phyloP scores from a whole-genome alignment of 73 alveolate species.

The Durusdinium trenchii region DNA sequence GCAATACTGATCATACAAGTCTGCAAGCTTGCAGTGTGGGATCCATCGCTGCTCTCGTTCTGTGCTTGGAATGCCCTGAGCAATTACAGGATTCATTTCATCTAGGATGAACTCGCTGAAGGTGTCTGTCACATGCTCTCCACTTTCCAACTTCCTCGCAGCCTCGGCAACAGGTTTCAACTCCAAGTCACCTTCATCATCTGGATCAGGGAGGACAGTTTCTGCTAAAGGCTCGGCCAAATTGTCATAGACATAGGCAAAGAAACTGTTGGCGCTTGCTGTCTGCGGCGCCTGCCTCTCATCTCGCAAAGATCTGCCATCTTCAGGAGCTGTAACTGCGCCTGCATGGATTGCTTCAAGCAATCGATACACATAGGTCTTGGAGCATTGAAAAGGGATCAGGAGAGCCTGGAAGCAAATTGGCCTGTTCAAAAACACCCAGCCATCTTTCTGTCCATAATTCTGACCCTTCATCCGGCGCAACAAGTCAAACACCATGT shows the following conservation, averaged over 20 bases:
- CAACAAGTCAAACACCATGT: too few relatives aligned
- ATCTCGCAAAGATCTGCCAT: not conserved
- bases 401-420: not conserved
- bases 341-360: not conserved
- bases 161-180: too few relatives aligned
- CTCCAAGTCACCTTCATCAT: too few relatives aligned
- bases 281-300: not conserved
- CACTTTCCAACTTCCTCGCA: too few relatives aligned
- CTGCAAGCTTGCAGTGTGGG: not conserved
- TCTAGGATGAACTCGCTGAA: not conserved
- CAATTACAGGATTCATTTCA: not conserved
- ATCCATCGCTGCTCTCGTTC: not conserved
- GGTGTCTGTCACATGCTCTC: too few relatives aligned
- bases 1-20: not conserved
- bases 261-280: not conserved
- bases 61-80: too few relatives aligned
- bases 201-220: too few relatives aligned
- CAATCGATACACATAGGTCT: not conserved
- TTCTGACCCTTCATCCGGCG: too few relatives aligned
- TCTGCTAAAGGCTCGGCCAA: slow-evolving; percentile 12
- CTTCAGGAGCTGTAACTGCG: not conserved
- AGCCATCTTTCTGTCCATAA: too few relatives aligned
- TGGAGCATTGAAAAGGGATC: not conserved
- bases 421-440: not conserved
- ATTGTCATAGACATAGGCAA: not conserved